phyloP scores from a whole-genome alignment of 2,329 filamentous ascomycete genomes.

The Karstenula rhodostoma region DNA sequence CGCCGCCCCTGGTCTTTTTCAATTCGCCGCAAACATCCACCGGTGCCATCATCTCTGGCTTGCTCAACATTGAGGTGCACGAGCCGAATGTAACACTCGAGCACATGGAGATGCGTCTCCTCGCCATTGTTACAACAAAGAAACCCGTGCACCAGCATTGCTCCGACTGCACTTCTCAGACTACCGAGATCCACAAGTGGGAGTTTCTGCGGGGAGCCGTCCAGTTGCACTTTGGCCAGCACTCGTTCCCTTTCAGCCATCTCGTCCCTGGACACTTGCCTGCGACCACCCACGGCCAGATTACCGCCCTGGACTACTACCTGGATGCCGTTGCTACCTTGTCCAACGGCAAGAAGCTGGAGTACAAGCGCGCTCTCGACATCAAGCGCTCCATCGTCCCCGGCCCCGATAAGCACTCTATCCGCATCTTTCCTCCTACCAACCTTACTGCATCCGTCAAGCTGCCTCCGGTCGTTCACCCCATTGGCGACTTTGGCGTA shows the following conservation, averaged over 20 bases:
- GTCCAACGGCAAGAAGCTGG: conserved; percentile 68
- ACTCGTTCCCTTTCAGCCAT: conserved; percentile 89
- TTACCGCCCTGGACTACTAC: conserved; percentile 80
- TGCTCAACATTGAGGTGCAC: conserved; percentile 76
- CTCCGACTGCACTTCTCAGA: conserved; percentile 74
- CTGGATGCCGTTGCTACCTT: conserved; percentile 64
- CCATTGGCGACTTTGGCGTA: conserved; percentile 81
- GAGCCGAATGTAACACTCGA: conserved; percentile 72
- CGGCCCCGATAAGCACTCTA: conserved; percentile 83
- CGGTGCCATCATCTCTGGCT: conserved; percentile 85
- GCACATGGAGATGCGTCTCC: conserved; percentile 75
- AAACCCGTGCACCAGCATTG: conserved; percentile 84
- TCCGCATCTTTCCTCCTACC: conserved; percentile 95
- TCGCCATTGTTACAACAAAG: conserved; percentile 77
- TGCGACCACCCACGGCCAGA: conserved; percentile 76
- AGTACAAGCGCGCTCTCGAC: conserved; percentile 72
- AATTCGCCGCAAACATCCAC: conserved; percentile 77
- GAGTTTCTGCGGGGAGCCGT: conserved; percentile 65
- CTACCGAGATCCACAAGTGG: conserved; percentile 80
- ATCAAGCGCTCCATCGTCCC: conserved; percentile 83
- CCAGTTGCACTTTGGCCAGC: conserved; percentile 60
- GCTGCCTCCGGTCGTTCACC: conserved; percentile 83
- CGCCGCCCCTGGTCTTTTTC: conserved; percentile 85
- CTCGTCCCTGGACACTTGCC: conserved; percentile 87
- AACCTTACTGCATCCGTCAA: conserved; percentile 88